These are phyloP conservation scores for Magnolia kwangsiensis DNA, from an alignment of 164 flowering plant genomes.

Conservation along the genomic window DNA sequence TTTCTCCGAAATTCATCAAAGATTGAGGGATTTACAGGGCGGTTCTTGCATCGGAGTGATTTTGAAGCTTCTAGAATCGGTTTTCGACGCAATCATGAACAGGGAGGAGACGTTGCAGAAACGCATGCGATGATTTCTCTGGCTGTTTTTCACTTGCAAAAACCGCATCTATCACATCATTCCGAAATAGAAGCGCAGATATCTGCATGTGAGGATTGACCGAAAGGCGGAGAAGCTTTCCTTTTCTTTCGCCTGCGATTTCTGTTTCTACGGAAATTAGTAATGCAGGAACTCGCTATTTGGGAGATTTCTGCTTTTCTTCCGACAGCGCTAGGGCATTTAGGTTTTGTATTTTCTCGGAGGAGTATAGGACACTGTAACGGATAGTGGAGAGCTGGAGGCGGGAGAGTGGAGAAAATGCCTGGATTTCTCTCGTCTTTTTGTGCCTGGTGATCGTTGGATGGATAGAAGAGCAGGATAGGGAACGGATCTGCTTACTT, in stretches of 20 bases:
- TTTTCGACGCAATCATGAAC: too few relatives aligned
- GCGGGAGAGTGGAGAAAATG: not conserved
- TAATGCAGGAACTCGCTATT: not conserved
- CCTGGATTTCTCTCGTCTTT: not conserved
- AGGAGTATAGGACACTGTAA: not conserved
- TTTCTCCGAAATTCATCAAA: too few relatives aligned
- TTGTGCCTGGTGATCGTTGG: not conserved
- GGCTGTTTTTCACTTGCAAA: not conserved
- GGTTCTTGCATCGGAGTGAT: not conserved
- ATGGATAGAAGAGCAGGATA: too few relatives aligned
- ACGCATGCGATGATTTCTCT: slow-evolving; percentile 5
- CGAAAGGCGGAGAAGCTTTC: not conserved
- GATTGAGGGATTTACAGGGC: not conserved
- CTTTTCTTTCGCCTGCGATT: not conserved
- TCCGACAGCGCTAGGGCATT: not conserved
- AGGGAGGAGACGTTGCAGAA: not conserved
- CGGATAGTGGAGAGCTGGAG: not conserved
- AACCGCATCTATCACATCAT: not conserved
- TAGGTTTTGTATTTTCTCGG: not conserved
- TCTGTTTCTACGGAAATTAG: not conserved
- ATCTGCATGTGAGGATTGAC: not conserved
- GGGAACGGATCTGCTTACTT: too few relatives aligned
- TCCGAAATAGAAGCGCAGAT: not conserved
- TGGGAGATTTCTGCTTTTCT: not conserved
- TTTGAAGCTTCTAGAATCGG: too few relatives aligned